A percentile compares a stretch with the other conserved stretches of the same genome.
Evolutionary conservation across 2,329 filamentous ascomycete species (phyloP).

Genomic region (Aspergillus sp.): DNA sequence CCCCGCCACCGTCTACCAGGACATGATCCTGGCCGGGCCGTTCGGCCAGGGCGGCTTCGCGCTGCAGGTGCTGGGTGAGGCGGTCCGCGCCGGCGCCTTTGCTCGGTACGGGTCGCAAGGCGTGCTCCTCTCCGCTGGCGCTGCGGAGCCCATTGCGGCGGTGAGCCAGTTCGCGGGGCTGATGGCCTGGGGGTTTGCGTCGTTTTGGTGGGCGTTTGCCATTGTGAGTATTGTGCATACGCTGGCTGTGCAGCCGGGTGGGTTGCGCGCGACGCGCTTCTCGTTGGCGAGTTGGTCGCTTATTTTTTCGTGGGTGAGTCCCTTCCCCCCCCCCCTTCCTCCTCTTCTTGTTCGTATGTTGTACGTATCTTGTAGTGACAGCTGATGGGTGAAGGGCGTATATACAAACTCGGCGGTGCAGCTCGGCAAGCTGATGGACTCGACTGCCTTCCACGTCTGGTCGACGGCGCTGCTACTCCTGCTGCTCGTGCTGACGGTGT

Average conservation of each 20-base stretch:
- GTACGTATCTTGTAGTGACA: background rate
- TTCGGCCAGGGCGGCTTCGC: constrained; percentile 43
- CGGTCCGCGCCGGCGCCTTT: constrained; percentile 31
- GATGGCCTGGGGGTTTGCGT: constrained; percentile 40
- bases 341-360: background rate
- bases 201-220: constrained; percentile 46
- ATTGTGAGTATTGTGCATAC: constrained; percentile 34
- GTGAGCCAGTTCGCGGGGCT: constrained; percentile 39
- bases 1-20: constrained; percentile 29
- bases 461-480: constrained; percentile 37
- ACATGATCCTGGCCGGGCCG: constrained; percentile 43
- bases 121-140: constrained; percentile 31
- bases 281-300: constrained; percentile 35
- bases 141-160: constrained; percentile 30
- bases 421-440: constrained; percentile 39
- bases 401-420: constrained; percentile 40
- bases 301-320: constrained; percentile 41
- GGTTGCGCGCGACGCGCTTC: constrained; percentile 24
- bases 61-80: constrained; percentile 37
- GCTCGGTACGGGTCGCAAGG: constrained; percentile 30
- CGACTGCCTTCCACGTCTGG: constrained; percentile 38
- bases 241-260: constrained; percentile 19
- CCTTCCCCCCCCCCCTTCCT: background rate
- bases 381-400: constrained; percentile 29
- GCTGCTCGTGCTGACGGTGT: constrained; percentile 34